Evolutionary conservation across 2,329 filamentous ascomycete genomes (phyloP).

Genomic region (Pestalotiopsis sp.): DNA sequence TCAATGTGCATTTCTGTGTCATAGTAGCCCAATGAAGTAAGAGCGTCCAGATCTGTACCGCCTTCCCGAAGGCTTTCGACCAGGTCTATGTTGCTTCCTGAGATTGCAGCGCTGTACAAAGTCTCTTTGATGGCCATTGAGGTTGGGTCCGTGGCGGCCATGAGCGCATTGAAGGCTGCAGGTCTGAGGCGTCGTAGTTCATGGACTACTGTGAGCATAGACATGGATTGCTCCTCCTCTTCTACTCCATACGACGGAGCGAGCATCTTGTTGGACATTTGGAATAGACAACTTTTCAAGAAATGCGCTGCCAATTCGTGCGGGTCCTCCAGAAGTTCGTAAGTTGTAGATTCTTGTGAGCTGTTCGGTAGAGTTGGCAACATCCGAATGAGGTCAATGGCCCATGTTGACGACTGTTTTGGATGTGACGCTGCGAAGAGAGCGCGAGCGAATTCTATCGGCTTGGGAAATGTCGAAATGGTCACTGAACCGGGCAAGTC

Average conservation of each 20-base stretch:
- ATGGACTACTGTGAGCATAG: background rate
- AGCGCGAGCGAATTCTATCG: too few relatives aligned
- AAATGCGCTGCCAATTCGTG: background rate
- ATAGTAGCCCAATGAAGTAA: background rate
- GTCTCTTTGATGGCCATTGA: background rate
- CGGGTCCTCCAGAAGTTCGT: background rate
- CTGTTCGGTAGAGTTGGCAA: background rate
- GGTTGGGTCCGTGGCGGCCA: background rate
- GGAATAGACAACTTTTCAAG: background rate
- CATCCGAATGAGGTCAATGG: too few relatives aligned
- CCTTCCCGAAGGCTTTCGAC: background rate
- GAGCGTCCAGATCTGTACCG: background rate
- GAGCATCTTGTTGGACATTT: background rate
- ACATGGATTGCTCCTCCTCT: background rate
- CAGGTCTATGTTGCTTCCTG: too few relatives aligned
- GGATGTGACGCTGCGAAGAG: too few relatives aligned
- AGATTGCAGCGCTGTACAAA: background rate
- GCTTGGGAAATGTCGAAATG: background rate
- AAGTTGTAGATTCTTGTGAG: background rate
- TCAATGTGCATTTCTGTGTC: too few relatives aligned
- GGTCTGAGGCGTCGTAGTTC: background rate
- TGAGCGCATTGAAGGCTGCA: background rate
- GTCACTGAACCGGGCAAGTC: too few relatives aligned
- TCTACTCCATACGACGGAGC: fast-evolving
- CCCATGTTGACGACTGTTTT: too few relatives aligned